Conservation (phyloP, 768 basidiomycete species). For the Ramaria sp. region DNA sequence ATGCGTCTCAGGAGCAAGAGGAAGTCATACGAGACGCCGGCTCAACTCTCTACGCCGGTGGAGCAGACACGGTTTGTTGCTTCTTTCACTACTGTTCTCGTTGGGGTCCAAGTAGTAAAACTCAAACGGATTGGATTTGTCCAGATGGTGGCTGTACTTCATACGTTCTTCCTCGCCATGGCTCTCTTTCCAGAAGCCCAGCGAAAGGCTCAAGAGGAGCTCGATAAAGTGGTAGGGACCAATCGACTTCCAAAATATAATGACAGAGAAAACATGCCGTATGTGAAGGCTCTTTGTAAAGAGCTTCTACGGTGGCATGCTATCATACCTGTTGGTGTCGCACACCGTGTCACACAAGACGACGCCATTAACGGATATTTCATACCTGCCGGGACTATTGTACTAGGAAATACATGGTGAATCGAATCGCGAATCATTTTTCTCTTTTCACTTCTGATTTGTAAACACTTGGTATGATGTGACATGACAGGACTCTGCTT, state of each 20-base stretch:
- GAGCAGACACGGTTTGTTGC: constrained; percentile 7
- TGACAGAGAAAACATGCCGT: constrained; percentile 10
- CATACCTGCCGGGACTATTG: too few species aligned
- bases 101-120: not conserved
- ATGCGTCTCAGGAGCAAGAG: not conserved
- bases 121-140: too few species aligned
- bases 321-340: constrained; percentile 12
- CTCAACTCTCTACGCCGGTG: not conserved
- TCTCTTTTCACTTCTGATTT: too few species aligned
- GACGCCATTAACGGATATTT: too few species aligned
- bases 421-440: too few species aligned
- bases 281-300: too few species aligned
- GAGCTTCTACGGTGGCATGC: constrained; percentile 16
- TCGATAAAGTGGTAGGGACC: constrained; percentile 14
- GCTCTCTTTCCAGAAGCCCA: constrained; percentile 16
- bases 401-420: too few species aligned
- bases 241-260: constrained; percentile 16
- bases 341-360: constrained; percentile 20
- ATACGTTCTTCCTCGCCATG: constrained; percentile 14
- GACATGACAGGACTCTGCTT: too few species aligned
- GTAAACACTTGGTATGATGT: too few species aligned
- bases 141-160: constrained; percentile 5
- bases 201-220: constrained; percentile 4
- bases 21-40: not conserved
- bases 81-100: too few species aligned